phyloP scores from a whole-genome alignment of 495 filamentous ascomycete genomes.

The Xanthoparmelia taractica region DNA sequence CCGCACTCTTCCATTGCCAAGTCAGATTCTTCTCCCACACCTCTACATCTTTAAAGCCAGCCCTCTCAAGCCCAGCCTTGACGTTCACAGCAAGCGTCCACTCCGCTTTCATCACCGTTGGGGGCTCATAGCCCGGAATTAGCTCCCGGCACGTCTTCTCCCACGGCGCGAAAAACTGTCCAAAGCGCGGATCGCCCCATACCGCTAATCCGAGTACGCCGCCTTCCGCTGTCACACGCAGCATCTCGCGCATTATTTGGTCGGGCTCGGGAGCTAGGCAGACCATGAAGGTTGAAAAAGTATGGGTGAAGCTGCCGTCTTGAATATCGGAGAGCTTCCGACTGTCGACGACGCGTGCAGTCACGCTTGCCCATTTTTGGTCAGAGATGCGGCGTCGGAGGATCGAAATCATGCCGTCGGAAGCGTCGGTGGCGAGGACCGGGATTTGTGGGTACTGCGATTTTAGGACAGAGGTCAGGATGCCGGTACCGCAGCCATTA shows the following conservation, averaged over 20 bases:
- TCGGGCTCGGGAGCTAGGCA: conserved; percentile 18
- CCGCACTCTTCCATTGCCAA: conserved; percentile 5
- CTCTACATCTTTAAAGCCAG: conserved; percentile 13
- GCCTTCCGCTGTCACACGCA: conserved; percentile 4
- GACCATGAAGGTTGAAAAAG: conserved; percentile 15
- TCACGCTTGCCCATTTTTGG: conserved; percentile 6
- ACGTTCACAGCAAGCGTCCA: conserved; percentile 13
- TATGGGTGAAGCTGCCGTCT: conserved; percentile 9
- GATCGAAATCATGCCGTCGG: conserved; percentile 13
- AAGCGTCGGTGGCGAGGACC: conserved; percentile 3
- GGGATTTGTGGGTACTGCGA: background rate
- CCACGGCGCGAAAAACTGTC: background rate
- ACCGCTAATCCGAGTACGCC: conserved; percentile 13
- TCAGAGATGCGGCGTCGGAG: background rate
- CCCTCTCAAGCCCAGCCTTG: background rate
- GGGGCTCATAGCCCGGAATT: background rate
- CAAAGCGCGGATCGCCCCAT: conserved; percentile 13
- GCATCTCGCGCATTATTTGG: conserved; percentile 12
- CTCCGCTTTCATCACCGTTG: conserved; percentile 6
- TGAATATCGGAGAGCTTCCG: background rate
- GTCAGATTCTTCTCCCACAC: background rate
- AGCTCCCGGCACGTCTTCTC: conserved; percentile 9
- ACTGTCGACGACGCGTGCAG: conserved; percentile 1
- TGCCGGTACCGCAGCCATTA: conserved; percentile 18
- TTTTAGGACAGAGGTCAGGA: conserved; percentile 7